A percentile compares a stretch with the other conserved stretches of the same genome.
phyloP scores from a whole-genome alignment of 257 asterid species.

The Gynochthodes officinalis region DNA sequence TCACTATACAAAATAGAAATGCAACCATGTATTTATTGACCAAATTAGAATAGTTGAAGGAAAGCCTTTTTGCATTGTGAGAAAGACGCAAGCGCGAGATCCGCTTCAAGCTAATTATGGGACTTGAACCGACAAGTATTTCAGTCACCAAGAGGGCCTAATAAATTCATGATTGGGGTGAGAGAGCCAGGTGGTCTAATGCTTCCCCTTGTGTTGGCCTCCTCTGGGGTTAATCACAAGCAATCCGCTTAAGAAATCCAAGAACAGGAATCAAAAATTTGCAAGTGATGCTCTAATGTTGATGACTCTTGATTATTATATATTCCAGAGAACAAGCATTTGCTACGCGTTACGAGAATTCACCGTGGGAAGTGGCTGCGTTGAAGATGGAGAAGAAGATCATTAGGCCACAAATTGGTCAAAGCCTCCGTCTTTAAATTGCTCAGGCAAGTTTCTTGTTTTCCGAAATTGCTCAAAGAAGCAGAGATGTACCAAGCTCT shows the following conservation, averaged over 20 bases:
- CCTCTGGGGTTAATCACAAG: constrained; percentile 70
- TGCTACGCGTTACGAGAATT: too few species aligned
- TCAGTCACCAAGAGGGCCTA: constrained; percentile 23
- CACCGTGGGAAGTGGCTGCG: too few species aligned
- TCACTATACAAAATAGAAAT: not conserved
- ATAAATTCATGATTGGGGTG: constrained; percentile 31
- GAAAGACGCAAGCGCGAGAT: not conserved
- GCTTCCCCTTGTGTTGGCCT: constrained; percentile 77
- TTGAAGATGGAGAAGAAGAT: too few species aligned
- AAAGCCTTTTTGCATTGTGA: not conserved
- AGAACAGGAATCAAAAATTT: constrained; percentile 51
- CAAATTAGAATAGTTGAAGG: too few species aligned
- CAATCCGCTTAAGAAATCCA: constrained; percentile 54
- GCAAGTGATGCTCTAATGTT: constrained; percentile 68
- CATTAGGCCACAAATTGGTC: too few species aligned
- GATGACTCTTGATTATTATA: constrained; percentile 54
- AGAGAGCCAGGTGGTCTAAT: constrained; percentile 69
- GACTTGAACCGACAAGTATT: not conserved
- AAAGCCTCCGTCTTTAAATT: too few species aligned
- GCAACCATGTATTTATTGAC: constrained; percentile 1
- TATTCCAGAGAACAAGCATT: too few species aligned
- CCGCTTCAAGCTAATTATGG: not conserved
- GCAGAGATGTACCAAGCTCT: too few species aligned
- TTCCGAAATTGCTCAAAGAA: too few species aligned
- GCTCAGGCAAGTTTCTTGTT: too few species aligned